phyloP scores from a whole-genome alignment of 805 yeast species.

The Metschnikowia colocasiae region DNA sequence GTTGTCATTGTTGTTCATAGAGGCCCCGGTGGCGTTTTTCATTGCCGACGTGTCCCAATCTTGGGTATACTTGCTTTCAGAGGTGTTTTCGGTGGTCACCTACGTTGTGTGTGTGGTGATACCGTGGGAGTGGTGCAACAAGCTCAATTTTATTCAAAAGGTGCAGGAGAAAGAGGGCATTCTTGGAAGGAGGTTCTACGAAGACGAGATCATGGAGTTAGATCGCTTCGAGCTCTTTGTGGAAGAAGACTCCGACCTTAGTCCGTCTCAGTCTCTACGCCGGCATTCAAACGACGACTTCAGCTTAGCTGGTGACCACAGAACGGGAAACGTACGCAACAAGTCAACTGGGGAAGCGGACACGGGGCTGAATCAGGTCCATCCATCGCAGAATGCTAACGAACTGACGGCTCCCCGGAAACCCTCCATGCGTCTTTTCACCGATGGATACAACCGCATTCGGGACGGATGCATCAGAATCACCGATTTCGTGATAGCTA shows the following conservation, averaged over 20 bases:
- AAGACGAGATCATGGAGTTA: slow-evolving; percentile 53
- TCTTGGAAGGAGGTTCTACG: slow-evolving; percentile 70
- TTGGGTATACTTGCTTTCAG: slow-evolving; percentile 73
- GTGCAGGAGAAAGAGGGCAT: slow-evolving; percentile 65
- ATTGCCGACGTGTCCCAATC: slow-evolving; percentile 71
- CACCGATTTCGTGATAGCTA: slow-evolving; percentile 53
- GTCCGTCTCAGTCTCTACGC: background rate
- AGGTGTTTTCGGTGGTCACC: slow-evolving; percentile 68
- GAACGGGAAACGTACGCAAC: background rate
- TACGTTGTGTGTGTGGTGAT: slow-evolving; percentile 67
- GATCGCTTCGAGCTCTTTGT: slow-evolving; percentile 39
- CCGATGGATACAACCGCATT: slow-evolving; percentile 4
- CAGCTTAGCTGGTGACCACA: background rate
- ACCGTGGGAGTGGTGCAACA: slow-evolving; percentile 85
- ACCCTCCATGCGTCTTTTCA: background rate
- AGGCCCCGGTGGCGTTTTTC: slow-evolving; percentile 64
- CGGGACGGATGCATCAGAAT: slow-evolving; percentile 40
- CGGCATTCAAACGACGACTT: background rate
- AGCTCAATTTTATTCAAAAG: slow-evolving; percentile 55
- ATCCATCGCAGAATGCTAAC: background rate
- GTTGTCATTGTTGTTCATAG: slow-evolving; percentile 51
- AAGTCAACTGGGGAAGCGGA: background rate
- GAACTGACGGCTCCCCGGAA: background rate
- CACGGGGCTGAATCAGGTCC: too few relatives aligned
- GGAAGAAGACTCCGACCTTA: slow-evolving; percentile 27